Evolutionary conservation across 805 yeast genomes (phyloP).

Genomic region (Groenewaldozyma salmanticensis): DNA sequence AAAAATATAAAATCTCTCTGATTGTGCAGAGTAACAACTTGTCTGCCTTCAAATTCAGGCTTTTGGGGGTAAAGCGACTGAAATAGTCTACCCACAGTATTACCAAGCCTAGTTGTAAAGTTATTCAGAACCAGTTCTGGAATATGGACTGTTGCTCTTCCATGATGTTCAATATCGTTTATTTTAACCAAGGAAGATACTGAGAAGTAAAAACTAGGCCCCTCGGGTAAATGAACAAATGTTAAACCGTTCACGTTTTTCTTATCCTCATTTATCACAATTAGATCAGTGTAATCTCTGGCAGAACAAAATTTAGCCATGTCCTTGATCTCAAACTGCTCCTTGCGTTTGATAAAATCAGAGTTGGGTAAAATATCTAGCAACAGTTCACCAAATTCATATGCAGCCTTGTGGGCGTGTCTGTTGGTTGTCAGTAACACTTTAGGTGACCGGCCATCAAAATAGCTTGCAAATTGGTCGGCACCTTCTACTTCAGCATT

Average conservation of each 20-base stretch:
- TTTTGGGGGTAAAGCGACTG: slow-evolving; percentile 86
- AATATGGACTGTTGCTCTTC: slow-evolving; percentile 78
- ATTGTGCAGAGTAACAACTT: slow-evolving; percentile 90
- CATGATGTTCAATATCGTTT: slow-evolving; percentile 74
- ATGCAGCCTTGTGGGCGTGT: slow-evolving; percentile 75
- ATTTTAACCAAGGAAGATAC: slow-evolving; percentile 68
- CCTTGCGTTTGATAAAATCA: slow-evolving; percentile 78
- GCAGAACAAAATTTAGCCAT: slow-evolving; percentile 76
- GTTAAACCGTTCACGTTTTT: slow-evolving; percentile 87
- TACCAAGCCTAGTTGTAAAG: slow-evolving; percentile 86
- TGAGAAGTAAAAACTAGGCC: slow-evolving; percentile 91
- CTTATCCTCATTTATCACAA: slow-evolving; percentile 90
- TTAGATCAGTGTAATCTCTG: slow-evolving; percentile 77
- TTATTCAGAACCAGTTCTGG: slow-evolving; percentile 91
- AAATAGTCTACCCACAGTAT: slow-evolving; percentile 84
- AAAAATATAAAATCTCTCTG: slow-evolving; percentile 94
- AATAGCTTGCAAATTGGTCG: slow-evolving; percentile 49
- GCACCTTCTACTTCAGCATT: slow-evolving; percentile 33
- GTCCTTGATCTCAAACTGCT: slow-evolving; percentile 74
- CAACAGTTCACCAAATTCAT: slow-evolving; percentile 79
- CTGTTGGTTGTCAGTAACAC: slow-evolving; percentile 84
- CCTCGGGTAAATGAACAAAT: slow-evolving; percentile 86
- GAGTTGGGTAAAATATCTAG: slow-evolving; percentile 79
- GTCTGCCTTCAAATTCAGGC: slow-evolving; percentile 93
- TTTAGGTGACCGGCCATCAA: slow-evolving; percentile 62